phyloP scores from a whole-genome alignment of 805 yeast species.

The Pichia nanzhaoensis region DNA sequence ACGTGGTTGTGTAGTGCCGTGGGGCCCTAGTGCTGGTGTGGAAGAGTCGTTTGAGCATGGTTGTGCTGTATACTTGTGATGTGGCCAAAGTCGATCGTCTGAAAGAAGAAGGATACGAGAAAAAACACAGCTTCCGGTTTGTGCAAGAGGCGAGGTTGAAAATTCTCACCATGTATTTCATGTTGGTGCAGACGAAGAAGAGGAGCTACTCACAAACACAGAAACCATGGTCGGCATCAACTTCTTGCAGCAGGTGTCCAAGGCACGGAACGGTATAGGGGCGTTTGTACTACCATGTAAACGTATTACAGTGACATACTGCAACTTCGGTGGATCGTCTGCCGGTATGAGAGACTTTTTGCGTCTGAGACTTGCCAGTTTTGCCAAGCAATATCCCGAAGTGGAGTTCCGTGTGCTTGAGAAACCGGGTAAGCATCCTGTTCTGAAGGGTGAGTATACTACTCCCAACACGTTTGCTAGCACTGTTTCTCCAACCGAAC shows the following conservation, averaged over 20 bases:
- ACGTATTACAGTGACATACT: conserved; percentile 68
- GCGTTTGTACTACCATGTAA: conserved; percentile 71
- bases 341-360: conserved; percentile 69
- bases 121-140: too few species aligned
- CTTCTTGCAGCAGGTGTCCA: conserved; percentile 51
- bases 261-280: conserved; percentile 71
- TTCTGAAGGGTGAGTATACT: conserved; percentile 52
- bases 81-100: too few species aligned
- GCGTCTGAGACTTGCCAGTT: conserved; percentile 39
- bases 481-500: not conserved
- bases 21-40: conserved; percentile 1
- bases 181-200: too few species aligned
- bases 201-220: too few species aligned
- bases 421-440: conserved; percentile 75
- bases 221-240: conserved; percentile 37
- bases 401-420: conserved; percentile 66
- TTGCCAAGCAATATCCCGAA: conserved; percentile 57
- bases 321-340: conserved; percentile 96
- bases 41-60: conserved; percentile 9
- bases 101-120: too few species aligned
- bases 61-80: not conserved
- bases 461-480: conserved; percentile 2
- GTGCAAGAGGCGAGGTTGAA: too few species aligned
- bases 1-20: conserved; percentile 22
- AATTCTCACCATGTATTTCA: too few species aligned